Base-by-base conservation (phyloP, 257 asterid genomes). In the Verbascum thapsus region DNA sequence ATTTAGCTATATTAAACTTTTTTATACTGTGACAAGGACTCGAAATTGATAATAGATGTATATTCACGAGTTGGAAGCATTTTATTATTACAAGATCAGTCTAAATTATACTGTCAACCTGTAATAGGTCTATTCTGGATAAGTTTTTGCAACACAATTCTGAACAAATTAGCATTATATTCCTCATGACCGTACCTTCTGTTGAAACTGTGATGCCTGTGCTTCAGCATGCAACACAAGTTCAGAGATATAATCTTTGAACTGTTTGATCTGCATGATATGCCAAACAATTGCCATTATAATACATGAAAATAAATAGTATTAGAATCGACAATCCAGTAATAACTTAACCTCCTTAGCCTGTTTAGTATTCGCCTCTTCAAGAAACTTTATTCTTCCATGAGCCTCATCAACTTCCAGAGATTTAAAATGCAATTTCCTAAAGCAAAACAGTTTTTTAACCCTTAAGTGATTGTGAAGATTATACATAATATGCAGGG, bases 151-250 rank as follows among this genome's bases (percentile, higher is more conserved):
- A 38, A 62, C 20, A 38, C n/a, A 12, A 30, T 58, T 69, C 52
- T 35, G 51, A 20, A 63, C 69, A 54, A 72, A 61, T 58, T 15
- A 63, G 58, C 74, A 69, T 17, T 57, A 20, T 18, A 30, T 19
- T 38, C 62, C 52, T 47, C 58, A 66, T 26, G 42, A 53, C 37
- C 68, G 59, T 80, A 89, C 97, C 97, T 79, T 87, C 55, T 85
- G 82, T 69, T 90, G 95, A 76, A 85, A 90, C 73, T 85, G 96
- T 30, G 83, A 77, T 70, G 97, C 85, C 73, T 90, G 97, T 54
- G 97, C 95, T 76, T 90, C 95, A 70, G 94, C 83, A 58, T 87
- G 97, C 87, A 87, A 60, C 51, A 85, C 71, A 58, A 87, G 77
- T 80, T 87, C 97, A 68, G 95, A 76, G 65, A 83, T 76, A 70